phyloP scores from a whole-genome alignment of 148 eudicot genomes.

The Camellia lanceoleosa region DNA sequence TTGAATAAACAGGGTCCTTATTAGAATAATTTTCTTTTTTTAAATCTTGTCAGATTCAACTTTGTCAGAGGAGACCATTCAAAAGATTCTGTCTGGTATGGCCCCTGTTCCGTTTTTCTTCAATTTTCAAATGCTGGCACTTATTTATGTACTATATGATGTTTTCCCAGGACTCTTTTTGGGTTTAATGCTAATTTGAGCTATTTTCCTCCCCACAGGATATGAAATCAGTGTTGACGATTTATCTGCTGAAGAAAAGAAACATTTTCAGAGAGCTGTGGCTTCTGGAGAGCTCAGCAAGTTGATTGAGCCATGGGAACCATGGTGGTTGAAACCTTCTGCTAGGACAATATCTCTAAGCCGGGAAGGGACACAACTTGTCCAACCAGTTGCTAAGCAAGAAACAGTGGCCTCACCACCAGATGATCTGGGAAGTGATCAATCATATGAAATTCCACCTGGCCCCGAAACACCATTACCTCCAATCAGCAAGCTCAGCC shows the following conservation, averaged over 20 bases:
- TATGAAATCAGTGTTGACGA: conserved; percentile 53
- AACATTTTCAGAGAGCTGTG: conserved; percentile 65
- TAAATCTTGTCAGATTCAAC: conserved; percentile 39
- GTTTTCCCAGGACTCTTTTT: background rate
- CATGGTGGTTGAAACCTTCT: conserved; percentile 92
- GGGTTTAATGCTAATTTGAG: conserved; percentile 8
- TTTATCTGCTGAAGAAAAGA: conserved; percentile 63
- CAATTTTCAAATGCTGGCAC: background rate
- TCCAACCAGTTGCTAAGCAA: conserved; percentile 50
- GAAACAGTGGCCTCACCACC: conserved; percentile 24
- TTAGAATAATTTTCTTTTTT: conserved; percentile 10
- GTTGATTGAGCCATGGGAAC: conserved; percentile 89
- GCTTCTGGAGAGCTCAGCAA: conserved; percentile 91
- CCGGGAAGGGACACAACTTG: conserved; percentile 60
- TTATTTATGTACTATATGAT: background rate
- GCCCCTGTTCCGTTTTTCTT: background rate
- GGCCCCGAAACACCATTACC: conserved; percentile 77
- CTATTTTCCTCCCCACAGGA: conserved; percentile 34
- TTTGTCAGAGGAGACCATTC: conserved; percentile 77
- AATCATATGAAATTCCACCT: conserved; percentile 49
- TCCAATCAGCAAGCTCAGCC: conserved; percentile 54
- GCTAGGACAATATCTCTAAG: conserved; percentile 60
- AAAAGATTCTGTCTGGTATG: conserved; percentile 76
- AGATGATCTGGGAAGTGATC: conserved; percentile 25
- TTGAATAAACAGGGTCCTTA: background rate